These are phyloP conservation scores for Cercospora zeina DNA, from an alignment of 2,329 filamentous ascomycete species.

Conservation along the genomic window DNA sequence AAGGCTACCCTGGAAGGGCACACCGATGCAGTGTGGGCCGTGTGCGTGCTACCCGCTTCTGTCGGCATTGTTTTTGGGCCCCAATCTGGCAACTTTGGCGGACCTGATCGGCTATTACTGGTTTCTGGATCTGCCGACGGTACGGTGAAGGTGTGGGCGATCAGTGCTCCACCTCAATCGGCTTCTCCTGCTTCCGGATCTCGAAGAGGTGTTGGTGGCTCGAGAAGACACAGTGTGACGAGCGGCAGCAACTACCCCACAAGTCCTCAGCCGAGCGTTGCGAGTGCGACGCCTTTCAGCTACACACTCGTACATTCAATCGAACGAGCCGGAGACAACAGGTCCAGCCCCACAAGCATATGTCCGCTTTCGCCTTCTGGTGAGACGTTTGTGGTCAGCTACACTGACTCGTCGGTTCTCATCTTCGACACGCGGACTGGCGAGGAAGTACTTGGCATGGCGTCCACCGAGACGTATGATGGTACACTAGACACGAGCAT, in stretches of 20 bases:
- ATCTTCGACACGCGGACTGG: conserved; percentile 91
- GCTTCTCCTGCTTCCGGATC: conserved; percentile 75
- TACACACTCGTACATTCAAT: conserved; percentile 89
- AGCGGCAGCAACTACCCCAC: conserved; percentile 90
- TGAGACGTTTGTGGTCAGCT: conserved; percentile 89
- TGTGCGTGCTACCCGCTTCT: conserved; percentile 86
- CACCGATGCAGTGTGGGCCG: conserved; percentile 91
- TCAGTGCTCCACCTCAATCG: conserved; percentile 84
- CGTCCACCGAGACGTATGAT: conserved; percentile 90
- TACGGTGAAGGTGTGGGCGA: conserved; percentile 88
- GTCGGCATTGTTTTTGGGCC: conserved; percentile 76
- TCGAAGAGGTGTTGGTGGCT: conserved; percentile 68
- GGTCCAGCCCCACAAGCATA: conserved; percentile 83
- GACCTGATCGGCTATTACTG: conserved; percentile 81
- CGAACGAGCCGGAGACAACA: conserved; percentile 54
- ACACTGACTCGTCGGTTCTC: conserved; percentile 83
- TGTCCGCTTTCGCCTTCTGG: conserved; percentile 80
- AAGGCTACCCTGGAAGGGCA: conserved; percentile 90
- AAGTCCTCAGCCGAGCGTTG: conserved; percentile 83
- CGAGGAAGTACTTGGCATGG: conserved; percentile 90
- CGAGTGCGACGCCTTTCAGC: conserved; percentile 81
- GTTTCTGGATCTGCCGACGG: conserved; percentile 90
- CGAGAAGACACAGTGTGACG: conserved; percentile 87
- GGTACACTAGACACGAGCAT: conserved; percentile 79
- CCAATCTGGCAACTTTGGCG: conserved; percentile 66